These are phyloP conservation scores for Venturia aucupariae DNA, from an alignment of 2,329 filamentous ascomycete genomes.

Conservation along the genomic window DNA sequence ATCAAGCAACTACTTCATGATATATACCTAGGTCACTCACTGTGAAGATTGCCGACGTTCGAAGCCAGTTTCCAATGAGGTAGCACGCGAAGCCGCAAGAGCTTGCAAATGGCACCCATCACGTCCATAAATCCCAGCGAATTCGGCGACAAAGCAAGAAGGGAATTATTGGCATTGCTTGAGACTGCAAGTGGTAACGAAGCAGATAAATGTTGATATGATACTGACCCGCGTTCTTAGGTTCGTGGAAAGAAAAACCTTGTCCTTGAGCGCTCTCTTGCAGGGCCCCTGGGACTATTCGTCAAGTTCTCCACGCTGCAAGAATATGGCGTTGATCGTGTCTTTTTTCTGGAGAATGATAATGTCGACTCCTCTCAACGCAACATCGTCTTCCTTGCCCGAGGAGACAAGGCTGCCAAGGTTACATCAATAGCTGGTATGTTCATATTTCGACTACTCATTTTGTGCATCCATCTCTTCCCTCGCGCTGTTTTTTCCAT, in stretches of 20 bases:
- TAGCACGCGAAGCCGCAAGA: background rate
- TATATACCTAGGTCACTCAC: no score
- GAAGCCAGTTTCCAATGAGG: background rate
- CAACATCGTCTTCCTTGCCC: slow-evolving; percentile 88
- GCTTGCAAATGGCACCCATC: slow-evolving; percentile 12
- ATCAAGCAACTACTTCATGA: background rate
- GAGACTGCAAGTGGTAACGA: slow-evolving; percentile 70
- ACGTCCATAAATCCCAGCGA: slow-evolving; percentile 63
- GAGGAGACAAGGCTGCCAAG: slow-evolving; percentile 79
- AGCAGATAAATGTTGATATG: slow-evolving; percentile 4
- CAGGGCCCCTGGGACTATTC: slow-evolving; percentile 80
- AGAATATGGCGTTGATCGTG: slow-evolving; percentile 95
- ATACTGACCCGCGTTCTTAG: slow-evolving; percentile 38
- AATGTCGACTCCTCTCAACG: slow-evolving; percentile 91
- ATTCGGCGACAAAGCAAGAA: slow-evolving; percentile 71
- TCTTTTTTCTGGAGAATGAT: slow-evolving; percentile 92
- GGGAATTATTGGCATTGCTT: slow-evolving; percentile 81
- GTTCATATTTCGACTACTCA: slow-evolving; percentile 17
- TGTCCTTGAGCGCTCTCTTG: slow-evolving; percentile 82
- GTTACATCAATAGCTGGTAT: slow-evolving; percentile 81
- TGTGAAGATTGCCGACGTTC: background rate
- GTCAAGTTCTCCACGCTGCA: slow-evolving; percentile 93
- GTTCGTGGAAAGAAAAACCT: slow-evolving; percentile 98
- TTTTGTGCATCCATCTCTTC: slow-evolving; percentile 10
- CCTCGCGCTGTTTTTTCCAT: background rate